Base-by-base conservation (phyloP, 1,284 basidiomycete genomes). In the Irpex sp. region DNA sequence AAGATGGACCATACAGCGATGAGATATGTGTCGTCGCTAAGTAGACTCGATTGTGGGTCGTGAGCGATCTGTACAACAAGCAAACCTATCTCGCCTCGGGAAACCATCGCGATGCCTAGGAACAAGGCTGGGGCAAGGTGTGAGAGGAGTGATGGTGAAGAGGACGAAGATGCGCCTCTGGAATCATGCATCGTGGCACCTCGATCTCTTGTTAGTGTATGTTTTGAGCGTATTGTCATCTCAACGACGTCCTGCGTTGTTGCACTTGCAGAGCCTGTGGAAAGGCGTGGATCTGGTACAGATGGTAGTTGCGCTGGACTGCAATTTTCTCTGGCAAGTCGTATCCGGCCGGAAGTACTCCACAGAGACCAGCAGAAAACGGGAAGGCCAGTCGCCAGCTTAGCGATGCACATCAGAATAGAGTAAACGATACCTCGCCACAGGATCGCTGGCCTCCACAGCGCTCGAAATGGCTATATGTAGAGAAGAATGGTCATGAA, bases 61-160 rank as follows among this genome's bases (percentile, higher is more conserved):
- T 61, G 63, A 1, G 72, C 74, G 23, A 72, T 63, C 18, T 72
- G 65, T 5, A 74, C 73, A 63, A 72, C 77, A 58, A 80, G 68
- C 19, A 82, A 73, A 0, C 81, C 82, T 39, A 83, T 82, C 67
- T 83, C 82, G 4, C 83, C 82, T 4, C 82, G 73, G 1, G 81
- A 78, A 52, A 82, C 76, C 72, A 83, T 80, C 0, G 80, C 78
- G 7, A 75, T 62, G 4, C 81, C 69, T 23, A 71, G 69, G 65
- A 5, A 57, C 64, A 7, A 67, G 68, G 60, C 14, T 56, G 58
- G 36, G 16, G 56, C 16, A 42, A 59, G 18, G 9, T 36, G 28
- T 10, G 18, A 28, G 52, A 16, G 48, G 18, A 54, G 35, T 35
- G 28, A 33, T 18, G 52, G 28, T 28, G 52, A 36, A 54, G 23